Conservation (phyloP, 768 basidiomycete genomes). For the Hypholoma fasciculare region DNA sequence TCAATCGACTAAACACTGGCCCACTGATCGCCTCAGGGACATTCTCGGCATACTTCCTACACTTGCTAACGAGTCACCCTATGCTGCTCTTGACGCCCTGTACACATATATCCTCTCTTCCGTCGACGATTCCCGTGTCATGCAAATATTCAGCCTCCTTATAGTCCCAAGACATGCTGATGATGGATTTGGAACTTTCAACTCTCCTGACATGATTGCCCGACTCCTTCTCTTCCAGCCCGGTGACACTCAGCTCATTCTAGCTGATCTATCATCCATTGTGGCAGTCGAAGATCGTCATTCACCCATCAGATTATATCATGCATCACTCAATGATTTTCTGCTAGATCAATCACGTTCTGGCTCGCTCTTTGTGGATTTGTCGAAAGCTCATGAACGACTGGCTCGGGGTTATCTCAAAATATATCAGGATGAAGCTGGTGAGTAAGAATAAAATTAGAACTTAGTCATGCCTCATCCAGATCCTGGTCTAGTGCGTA, state of each 20-base stretch:
- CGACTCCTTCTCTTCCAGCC: constrained; percentile 8
- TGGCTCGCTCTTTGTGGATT: constrained; percentile 8
- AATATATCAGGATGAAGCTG: neutral
- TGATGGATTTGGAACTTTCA: constrained; percentile 7
- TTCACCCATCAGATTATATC: constrained; percentile 8
- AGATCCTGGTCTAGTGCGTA: neutral
- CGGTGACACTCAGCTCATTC: constrained; percentile 11
- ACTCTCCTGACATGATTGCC: constrained; percentile 10
- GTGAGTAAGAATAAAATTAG: neutral
- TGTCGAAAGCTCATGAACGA: constrained; percentile 5
- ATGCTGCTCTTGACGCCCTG: constrained; percentile 15
- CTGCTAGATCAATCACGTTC: constrained; percentile 14
- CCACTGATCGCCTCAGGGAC: constrained; percentile 12
- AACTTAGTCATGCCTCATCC: too few relatives aligned
- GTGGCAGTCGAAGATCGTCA: constrained; percentile 4
- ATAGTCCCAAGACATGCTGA: constrained; percentile 5
- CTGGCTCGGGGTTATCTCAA: constrained; percentile 8
- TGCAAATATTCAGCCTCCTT: constrained; percentile 10
- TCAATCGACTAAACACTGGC: constrained; percentile 11
- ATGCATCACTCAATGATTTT: constrained; percentile 18
- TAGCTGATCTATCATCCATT: constrained; percentile 12
- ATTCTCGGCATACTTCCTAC: constrained; percentile 11
- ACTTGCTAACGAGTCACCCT: constrained; percentile 10
- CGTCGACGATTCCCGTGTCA: constrained; percentile 2
- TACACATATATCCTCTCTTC: constrained; percentile 18